Base-by-base conservation (phyloP, 2,329 filamentous ascomycete species). In the Coniochaeta sp. region DNA sequence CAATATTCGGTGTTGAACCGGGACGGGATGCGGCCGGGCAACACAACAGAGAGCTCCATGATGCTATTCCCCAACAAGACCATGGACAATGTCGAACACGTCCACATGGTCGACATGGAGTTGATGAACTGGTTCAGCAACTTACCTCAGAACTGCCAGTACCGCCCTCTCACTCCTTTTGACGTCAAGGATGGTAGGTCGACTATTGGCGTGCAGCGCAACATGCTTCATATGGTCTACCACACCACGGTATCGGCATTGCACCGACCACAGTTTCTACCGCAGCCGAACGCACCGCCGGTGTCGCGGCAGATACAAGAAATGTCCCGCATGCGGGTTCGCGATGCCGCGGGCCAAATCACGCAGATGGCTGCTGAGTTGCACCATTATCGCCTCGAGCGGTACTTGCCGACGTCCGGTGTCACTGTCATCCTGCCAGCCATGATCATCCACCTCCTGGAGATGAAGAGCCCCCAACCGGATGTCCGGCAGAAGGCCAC, bases 1-100 rank as follows among this genome's bases (percentile, higher is more conserved):
- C 92, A 96, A 65, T 96, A 96, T 67, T 95, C 91, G 24, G 90
- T 96, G 4, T 74, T 96, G 33, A 89, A 91, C 63, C 86, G 89
- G 60, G 86, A 91, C 60, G 89, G 89, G 62, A 82, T 87, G 54
- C 88, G 85, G 55, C 85, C 88, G 47, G 88, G 90, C 57, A 81
- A 81, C 56, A 87, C 88, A 40, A 89, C 87, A 49, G 83, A 81
- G 58, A 86, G 76, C 65, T 87, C 83, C 16, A 92, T 94, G 82
- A 94, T 95, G 86, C 75, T 96, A 22, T 85, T 95, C n/a, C n/a
- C n/a, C n/a, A n/a, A n/a, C n/a, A n/a, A n/a, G n/a, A n/a, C n/a
- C n/a, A n/a, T n/a, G n/a, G n/a, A n/a, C n/a, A n/a, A n/a, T n/a
- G n/a, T n/a, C n/a, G n/a, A n/a, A n/a, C n/a, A n/a, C n/a, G n/a